Evolutionary conservation across 768 basidiomycete species (phyloP).

Genomic region (Amanita fuliginea): DNA sequence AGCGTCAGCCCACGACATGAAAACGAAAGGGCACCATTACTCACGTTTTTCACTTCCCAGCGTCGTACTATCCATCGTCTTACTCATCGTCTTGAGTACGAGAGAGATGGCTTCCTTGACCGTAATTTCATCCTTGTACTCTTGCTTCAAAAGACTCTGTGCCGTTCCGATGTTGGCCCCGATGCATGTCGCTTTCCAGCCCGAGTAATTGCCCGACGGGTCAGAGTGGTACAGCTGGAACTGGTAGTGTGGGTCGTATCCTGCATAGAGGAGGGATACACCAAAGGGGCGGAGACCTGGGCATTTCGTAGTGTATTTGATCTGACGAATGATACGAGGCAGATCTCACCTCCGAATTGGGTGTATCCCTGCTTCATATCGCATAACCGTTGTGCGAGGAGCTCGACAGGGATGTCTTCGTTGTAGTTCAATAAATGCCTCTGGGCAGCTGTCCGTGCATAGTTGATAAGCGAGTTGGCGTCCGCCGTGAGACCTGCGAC

Average conservation of each 20-base stretch:
- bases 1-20: not conserved
- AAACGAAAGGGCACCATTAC: slow-evolving; percentile 17
- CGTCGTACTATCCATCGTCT: slow-evolving; percentile 99
- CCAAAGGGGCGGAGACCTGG: slow-evolving; percentile 96
- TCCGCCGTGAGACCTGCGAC: slow-evolving; percentile 96
- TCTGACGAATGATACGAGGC: not conserved
- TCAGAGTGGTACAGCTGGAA: slow-evolving; percentile 99
- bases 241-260: slow-evolving; percentile 89
- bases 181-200: slow-evolving; percentile 98
- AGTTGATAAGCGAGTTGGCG: slow-evolving; percentile 95
- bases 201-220: slow-evolving; percentile 96
- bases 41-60: slow-evolving; percentile 91
- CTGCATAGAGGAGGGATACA: slow-evolving; percentile 93
- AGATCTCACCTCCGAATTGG: slow-evolving; percentile 67
- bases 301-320: not conserved
- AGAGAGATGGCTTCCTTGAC: slow-evolving; percentile 91
- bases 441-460: slow-evolving; percentile 84
- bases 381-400: slow-evolving; percentile 87
- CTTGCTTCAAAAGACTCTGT: slow-evolving; percentile 91
- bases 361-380: slow-evolving; percentile 99
- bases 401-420: slow-evolving; percentile 96
- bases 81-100: slow-evolving; percentile 92
- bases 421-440: slow-evolving; percentile 83
- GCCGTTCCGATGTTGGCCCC: slow-evolving; percentile 98
- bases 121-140: slow-evolving; percentile 91